Evolutionary conservation across 257 asterid species (phyloP), one percentile per base, ranked within the genome.

Genomic region (Coffea eugenioides): DNA sequence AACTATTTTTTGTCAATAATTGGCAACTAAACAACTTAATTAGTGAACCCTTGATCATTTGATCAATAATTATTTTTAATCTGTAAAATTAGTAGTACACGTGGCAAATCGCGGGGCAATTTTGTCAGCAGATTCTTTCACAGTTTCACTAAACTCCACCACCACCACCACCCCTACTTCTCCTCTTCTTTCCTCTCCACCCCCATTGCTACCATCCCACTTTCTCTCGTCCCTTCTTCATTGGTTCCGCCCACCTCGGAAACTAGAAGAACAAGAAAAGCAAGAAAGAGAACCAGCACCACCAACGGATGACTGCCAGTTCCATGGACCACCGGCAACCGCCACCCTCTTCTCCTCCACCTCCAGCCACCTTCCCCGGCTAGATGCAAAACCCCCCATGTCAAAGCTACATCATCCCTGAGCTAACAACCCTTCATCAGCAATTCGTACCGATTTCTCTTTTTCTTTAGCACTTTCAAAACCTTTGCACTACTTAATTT

Each of bases 261-360:
- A 21, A 65, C 75, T 13, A 21, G 2, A 25, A 5, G n/a, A 0
- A 49, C 27, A 14, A 39, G 31, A 20, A 45, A 12, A 39, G 39
- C 1, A 54, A 25, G 52, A 5, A 43, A 52, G 20, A 6, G 5
- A 0, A 15, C 54, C n/a, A 49, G 39, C 21, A 54, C 21, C 89
- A 85, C 85, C 87, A 85, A 85, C 81, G 67, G 80, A 82, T 18
- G 51, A 65, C 71, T 76, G 77, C 79, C 91, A 85, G 77, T 43
- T 16, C 83, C 85, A 84, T 87, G 88, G 90, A 86, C 88, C 84
- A 67, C 76, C 82, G 79, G 57, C 77, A 54, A 18, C 57, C 13
- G 0, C 66, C 69, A 7, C 77, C 79, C 67, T 23, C 66, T 59
- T 46, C 75, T 31, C 69, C 59, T 23, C 67, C 49, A 39, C 80